Percentiles rank a stretch among this genome's conserved stretches.
Evolutionary conservation across 768 basidiomycete species (phyloP).

Genomic region (Leccinellum albellum): DNA sequence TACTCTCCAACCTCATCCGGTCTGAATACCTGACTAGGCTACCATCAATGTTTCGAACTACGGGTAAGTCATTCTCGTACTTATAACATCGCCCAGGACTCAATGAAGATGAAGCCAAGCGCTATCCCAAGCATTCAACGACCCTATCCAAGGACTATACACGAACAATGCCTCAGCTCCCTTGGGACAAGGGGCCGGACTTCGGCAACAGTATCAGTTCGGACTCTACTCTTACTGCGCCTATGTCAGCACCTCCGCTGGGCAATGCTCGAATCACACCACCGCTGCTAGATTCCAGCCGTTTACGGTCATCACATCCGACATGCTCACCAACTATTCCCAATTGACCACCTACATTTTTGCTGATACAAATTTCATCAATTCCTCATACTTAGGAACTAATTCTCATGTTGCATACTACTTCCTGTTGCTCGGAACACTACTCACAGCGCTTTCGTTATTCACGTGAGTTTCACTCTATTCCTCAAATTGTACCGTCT

Average conservation of each 20-base stretch:
- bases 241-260: conserved; percentile 56
- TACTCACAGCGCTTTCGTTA: conserved; percentile 61
- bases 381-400: conserved; percentile 59
- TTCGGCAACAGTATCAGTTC: conserved; percentile 70
- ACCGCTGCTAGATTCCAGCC: conserved; percentile 60
- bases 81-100: background rate
- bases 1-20: background rate
- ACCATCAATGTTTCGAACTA: conserved; percentile 68
- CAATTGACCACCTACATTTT: conserved; percentile 52
- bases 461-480: conserved; percentile 49
- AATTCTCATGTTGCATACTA: conserved; percentile 71
- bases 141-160: conserved; percentile 62
- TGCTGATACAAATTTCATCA: conserved; percentile 47
- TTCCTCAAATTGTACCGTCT: background rate
- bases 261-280: conserved; percentile 62
- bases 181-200: conserved; percentile 50
- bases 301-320: conserved; percentile 57
- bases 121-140: conserved; percentile 46
- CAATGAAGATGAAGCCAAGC: conserved; percentile 39
- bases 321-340: conserved; percentile 66
- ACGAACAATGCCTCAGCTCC: conserved; percentile 62
- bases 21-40: conserved; percentile 41
- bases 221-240: conserved; percentile 83
- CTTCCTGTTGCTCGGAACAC: conserved; percentile 68
- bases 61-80: conserved; percentile 44